Base-by-base conservation (phyloP, 257 asterid genomes). In the Buddleja alternifolia region DNA sequence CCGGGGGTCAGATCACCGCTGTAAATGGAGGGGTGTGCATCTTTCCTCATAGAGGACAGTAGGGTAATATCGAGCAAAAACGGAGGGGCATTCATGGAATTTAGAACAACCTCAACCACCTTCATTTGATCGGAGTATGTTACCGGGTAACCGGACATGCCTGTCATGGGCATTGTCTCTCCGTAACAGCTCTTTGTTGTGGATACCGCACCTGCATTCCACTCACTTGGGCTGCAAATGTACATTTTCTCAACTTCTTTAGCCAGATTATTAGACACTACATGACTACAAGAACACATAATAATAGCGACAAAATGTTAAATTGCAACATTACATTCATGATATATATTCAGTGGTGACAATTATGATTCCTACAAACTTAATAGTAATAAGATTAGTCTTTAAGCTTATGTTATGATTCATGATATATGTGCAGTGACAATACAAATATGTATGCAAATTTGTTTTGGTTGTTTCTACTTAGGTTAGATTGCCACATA, bases 1-100 rank as follows among this genome's bases (percentile, higher is more conserved):
- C 21, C 90, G 0, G 95, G 80, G 0, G 87, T 84, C 14, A 90
- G 78, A 73, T 83, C 96, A 0, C 99, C 99, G 41, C 90, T 87
- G 63, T 93, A 93, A 66, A 90, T 89, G 16, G 99, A 90, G 15
- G 99, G 99, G 61, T 93, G 99, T 0, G 96, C 97, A 42, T 93
- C 99, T 79, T 88, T 93, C 70, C 99, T 88, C 90, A 93, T 85
- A n/a, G 88, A 88, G 0, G 99, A 93, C 0, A 93, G 82, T 81
- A 78, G 25, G n/a, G 97, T 85, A 19, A 93, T 93, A 79, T 93
- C 97, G 3, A 93, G 89, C 73, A 93, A 68, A 56, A 65, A 93
- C 0, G 99, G 91, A 9, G 91, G 97, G 45, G 72, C 71, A 74
- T 70, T 67, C 99, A 87, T 93, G 44, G 86, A 88, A 10, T 74